These are phyloP conservation scores for Mycena olivaceomarginata DNA, from an alignment of 768 basidiomycete species.

Conservation along the genomic window DNA sequence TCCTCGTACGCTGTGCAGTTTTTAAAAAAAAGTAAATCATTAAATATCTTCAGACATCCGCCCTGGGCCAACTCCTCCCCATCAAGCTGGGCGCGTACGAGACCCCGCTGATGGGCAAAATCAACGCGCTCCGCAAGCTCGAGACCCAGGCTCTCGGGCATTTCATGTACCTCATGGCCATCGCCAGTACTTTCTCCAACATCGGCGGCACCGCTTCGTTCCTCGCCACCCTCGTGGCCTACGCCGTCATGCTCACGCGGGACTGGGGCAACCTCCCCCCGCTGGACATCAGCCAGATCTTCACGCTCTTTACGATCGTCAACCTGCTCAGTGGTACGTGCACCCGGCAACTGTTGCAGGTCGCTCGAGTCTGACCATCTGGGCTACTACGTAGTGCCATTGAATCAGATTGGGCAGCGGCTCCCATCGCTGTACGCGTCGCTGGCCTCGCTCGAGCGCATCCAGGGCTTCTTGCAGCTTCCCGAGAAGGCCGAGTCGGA, in stretches of 20 bases:
- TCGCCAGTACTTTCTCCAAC: conserved; percentile 21
- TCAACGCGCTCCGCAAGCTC: conserved; percentile 10
- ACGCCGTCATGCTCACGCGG: conserved; percentile 19
- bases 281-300: conserved; percentile 27
- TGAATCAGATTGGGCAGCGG: conserved; percentile 22
- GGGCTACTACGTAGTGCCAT: neutral
- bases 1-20: conserved; percentile 20
- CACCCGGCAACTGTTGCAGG: neutral
- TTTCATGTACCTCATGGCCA: conserved; percentile 17
- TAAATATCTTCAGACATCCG: conserved; percentile 18
- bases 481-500: conserved; percentile 27
- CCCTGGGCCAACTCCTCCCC: conserved; percentile 36
- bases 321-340: conserved; percentile 17
- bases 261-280: conserved; percentile 17
- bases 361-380: neutral
- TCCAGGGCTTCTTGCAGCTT: conserved; percentile 37
- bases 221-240: conserved; percentile 30
- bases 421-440: conserved; percentile 26
- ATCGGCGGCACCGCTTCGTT: conserved; percentile 27
- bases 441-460: conserved; percentile 30
- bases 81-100: conserved; percentile 41
- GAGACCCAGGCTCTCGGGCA: conserved; percentile 25
- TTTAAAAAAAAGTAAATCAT: too few species aligned
- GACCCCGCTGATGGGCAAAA: conserved; percentile 11
- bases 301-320: conserved; percentile 20